phyloP scores from a whole-genome alignment of 345 rosid genomes.

The Brassica nigra region DNA sequence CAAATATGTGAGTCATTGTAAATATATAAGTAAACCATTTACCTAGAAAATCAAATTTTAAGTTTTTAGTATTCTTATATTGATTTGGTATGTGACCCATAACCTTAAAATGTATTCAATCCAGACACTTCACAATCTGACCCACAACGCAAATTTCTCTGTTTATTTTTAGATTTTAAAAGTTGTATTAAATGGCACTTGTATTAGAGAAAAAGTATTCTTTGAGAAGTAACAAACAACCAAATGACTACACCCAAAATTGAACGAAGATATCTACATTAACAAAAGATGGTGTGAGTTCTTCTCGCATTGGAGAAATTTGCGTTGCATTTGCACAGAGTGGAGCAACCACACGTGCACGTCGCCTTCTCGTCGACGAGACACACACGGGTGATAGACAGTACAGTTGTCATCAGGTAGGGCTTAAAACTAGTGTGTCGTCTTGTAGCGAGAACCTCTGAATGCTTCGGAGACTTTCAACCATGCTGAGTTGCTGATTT shows the following conservation, averaged over 20 bases:
- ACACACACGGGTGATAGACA: slow-evolving; percentile 10
- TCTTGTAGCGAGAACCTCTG: slow-evolving; percentile 11
- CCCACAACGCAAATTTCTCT: too few species aligned
- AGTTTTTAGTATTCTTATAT: not conserved
- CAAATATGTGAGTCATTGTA: not conserved
- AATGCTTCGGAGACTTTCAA: slow-evolving; percentile 3
- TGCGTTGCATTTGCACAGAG: slow-evolving; percentile 1
- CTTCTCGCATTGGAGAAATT: not conserved
- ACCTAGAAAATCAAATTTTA: not conserved
- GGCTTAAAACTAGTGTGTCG: not conserved
- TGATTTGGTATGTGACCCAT: not conserved
- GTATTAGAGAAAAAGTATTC: not conserved
- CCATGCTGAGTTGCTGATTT: slow-evolving; percentile 14
- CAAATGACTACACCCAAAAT: not conserved
- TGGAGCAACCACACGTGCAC: slow-evolving; percentile 3
- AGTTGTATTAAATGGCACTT: not conserved
- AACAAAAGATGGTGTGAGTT: not conserved
- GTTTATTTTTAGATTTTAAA: not conserved
- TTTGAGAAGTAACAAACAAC: not conserved
- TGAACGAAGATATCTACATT: not conserved
- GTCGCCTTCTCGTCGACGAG: slow-evolving; percentile 12
- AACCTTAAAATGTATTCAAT: not conserved
- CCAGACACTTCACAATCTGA: not conserved
- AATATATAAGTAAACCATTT: not conserved
- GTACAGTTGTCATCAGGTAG: slow-evolving; percentile 20